Percentiles rank a stretch among this genome's conserved stretches.
These are phyloP conservation scores for Coniosporium tulheliwenetii DNA, from an alignment of 2,329 filamentous ascomycete genomes.

Conservation along the genomic window DNA sequence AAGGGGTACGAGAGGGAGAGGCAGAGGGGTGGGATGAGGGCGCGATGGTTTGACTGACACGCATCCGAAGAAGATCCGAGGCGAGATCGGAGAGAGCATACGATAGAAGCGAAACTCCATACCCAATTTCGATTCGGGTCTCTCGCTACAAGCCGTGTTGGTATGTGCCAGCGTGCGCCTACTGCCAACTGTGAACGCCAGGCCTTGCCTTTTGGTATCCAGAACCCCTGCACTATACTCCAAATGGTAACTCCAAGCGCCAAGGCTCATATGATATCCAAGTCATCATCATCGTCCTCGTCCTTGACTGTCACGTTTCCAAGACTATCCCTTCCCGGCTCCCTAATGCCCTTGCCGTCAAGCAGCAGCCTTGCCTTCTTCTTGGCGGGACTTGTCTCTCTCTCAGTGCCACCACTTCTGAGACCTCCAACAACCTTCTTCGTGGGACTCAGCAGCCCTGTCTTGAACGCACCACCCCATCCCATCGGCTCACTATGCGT, in stretches of 20 bases:
- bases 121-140: no score
- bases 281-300: constrained; percentile 27
- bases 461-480: constrained; percentile 30
- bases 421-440: constrained; percentile 9
- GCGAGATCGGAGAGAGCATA: no score
- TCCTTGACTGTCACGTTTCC: constrained; percentile 15
- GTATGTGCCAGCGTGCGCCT: no score
- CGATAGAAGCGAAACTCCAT: no score
- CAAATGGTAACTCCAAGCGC: no score
- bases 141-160: no score
- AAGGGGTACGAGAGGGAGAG: constrained; percentile 1
- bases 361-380: constrained; percentile 32
- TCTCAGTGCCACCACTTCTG: constrained; percentile 7
- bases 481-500: constrained; percentile 21
- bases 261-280: constrained; percentile 27
- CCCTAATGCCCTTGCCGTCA: constrained; percentile 31
- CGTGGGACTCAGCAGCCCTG: constrained; percentile 20
- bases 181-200: no score
- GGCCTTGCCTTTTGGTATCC: no score
- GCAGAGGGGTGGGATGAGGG: constrained; percentile 1
- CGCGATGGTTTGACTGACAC: neutral
- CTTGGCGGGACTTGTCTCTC: constrained; percentile 23
- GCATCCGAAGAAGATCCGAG: no score
- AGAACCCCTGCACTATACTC: no score
- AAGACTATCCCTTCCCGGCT: constrained; percentile 31